phyloP scores from a whole-genome alignment of 2,329 filamentous ascomycete genomes.

The Emmonsia crescens region DNA sequence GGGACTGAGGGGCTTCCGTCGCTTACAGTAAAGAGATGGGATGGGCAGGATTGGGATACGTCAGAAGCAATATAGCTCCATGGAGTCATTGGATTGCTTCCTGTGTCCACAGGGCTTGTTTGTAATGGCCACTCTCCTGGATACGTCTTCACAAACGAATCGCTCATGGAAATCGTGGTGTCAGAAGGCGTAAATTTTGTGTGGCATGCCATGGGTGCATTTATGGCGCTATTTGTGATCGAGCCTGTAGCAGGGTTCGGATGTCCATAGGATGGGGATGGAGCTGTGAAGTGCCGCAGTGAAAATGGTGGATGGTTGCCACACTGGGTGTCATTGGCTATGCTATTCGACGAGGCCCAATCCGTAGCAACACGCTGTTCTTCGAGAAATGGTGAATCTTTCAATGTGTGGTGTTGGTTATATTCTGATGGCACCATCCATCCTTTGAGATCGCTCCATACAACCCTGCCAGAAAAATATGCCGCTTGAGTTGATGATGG shows the following conservation, averaged over 20 bases:
- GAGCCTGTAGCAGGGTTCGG: neutral
- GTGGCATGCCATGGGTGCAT: neutral
- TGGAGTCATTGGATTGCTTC: neutral
- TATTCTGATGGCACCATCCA: neutral
- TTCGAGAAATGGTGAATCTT: slow-evolving; percentile 1
- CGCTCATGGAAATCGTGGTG: neutral
- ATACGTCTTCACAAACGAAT: neutral
- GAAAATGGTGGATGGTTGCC: neutral
- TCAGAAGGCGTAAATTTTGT: neutral
- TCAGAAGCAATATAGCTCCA: neutral
- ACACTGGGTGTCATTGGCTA: neutral
- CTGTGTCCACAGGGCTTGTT: neutral
- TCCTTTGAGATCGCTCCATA: neutral
- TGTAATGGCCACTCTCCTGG: neutral
- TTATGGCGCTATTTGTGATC: neutral
- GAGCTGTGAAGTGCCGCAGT: neutral
- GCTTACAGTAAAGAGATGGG: neutral
- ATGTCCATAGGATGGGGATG: neutral
- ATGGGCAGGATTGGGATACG: neutral
- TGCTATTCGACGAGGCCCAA: neutral
- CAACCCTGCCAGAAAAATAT: neutral
- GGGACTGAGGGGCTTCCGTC: neutral
- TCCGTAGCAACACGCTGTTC: neutral
- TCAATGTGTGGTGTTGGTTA: neutral
- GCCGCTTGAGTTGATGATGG: neutral